phyloP scores from a whole-genome alignment of 805 yeast species.

The Candida suzukii region DNA sequence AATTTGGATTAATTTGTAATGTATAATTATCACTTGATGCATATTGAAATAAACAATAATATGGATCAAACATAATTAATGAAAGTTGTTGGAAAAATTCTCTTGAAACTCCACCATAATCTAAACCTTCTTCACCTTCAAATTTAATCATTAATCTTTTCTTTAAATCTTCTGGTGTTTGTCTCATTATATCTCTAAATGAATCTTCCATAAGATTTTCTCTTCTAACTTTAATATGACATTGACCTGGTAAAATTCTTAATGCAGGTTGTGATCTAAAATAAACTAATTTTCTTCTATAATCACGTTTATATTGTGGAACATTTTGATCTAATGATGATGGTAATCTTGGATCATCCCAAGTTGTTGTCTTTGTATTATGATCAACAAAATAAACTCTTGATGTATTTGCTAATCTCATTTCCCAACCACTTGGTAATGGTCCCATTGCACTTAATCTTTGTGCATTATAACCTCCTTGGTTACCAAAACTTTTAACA shows the following conservation, averaged over 20 bases:
- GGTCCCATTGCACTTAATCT: conserved; percentile 98
- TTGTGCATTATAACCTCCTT: conserved; percentile 93
- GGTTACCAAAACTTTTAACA: conserved; percentile 88
- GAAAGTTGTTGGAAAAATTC: conserved; percentile 95
- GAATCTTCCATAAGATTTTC: conserved; percentile 96
- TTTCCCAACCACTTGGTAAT: conserved; percentile 98
- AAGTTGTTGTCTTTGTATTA: conserved; percentile 97
- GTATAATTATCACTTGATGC: conserved; percentile 98
- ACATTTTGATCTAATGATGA: conserved; percentile 96
- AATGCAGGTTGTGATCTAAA: conserved; percentile 98
- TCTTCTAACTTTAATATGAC: conserved; percentile 96
- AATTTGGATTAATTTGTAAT: conserved; percentile 94
- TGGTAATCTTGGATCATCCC: conserved; percentile 99
- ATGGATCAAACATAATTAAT: conserved; percentile 98
- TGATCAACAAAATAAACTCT: conserved; percentile 98
- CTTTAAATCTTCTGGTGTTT: conserved; percentile 96
- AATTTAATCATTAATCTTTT: conserved; percentile 96
- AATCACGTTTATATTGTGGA: conserved; percentile 98
- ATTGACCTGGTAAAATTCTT: conserved; percentile 96
- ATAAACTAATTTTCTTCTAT: conserved; percentile 93
- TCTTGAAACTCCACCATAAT: conserved; percentile 98
- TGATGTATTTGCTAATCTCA: conserved; percentile 98
- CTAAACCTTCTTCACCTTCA: conserved; percentile 99
- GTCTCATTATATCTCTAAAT: conserved; percentile 97
- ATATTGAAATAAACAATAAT: conserved; percentile 94